A percentile compares a stretch with the other conserved stretches of the same genome.
These are phyloP conservation scores for Penicillium manginii DNA, from an alignment of 495 filamentous ascomycete genomes.

Conservation along the genomic window DNA sequence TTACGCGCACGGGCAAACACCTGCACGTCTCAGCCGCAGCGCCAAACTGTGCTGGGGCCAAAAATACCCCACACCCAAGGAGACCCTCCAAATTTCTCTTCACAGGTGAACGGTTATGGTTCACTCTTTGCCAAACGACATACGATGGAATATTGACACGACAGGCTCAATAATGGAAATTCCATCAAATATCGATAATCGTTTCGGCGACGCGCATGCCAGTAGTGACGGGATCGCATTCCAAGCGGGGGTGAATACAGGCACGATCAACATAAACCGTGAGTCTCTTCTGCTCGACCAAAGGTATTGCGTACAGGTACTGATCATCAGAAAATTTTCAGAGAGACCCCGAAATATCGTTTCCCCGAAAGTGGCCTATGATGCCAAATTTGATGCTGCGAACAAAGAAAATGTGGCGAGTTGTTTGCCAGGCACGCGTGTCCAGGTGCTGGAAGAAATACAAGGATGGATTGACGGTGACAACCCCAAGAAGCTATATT, in stretches of 20 bases:
- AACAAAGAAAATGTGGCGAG: background rate
- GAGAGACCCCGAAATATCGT: background rate
- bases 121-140: background rate
- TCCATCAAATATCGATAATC: background rate
- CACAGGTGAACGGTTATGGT: background rate
- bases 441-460: background rate
- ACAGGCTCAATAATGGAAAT: background rate
- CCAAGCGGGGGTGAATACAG: background rate
- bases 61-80: background rate
- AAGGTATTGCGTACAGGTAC: background rate
- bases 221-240: background rate
- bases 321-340: background rate
- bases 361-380: background rate
- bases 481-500: background rate
- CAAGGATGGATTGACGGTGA: background rate
- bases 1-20: too few relatives aligned
- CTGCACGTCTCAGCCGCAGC: background rate
- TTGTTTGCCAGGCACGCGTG: background rate
- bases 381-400: background rate
- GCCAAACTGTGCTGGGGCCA: background rate
- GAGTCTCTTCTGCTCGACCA: background rate
- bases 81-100: background rate
- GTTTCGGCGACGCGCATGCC: background rate
- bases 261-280: background rate
- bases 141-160: background rate